These are phyloP conservation scores for Hypsizygus marmoreus DNA, from an alignment of 768 basidiomycete species.

Conservation along the genomic window DNA sequence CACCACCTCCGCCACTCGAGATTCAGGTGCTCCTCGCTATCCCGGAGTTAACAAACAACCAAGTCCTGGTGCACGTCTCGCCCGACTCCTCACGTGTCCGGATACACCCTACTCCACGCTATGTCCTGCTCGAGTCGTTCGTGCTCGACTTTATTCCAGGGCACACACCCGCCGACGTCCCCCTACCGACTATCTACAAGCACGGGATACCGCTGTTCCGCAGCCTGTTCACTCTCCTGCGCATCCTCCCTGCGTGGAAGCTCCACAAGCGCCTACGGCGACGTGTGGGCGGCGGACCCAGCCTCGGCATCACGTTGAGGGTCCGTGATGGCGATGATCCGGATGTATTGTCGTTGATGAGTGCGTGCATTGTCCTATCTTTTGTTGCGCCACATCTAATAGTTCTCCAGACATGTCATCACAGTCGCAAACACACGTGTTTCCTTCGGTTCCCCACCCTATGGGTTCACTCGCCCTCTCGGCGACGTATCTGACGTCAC, in stretches of 20 bases:
- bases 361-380: slow-evolving; percentile 14
- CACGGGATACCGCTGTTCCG: slow-evolving; percentile 82
- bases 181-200: slow-evolving; percentile 81
- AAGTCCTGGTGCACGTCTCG: slow-evolving; percentile 69
- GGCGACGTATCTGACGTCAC: slow-evolving; percentile 63
- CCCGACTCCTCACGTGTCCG: slow-evolving; percentile 61
- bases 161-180: slow-evolving; percentile 44
- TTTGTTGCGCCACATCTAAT: slow-evolving; percentile 37
- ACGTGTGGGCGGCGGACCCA: slow-evolving; percentile 40
- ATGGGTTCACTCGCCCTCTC: slow-evolving; percentile 63
- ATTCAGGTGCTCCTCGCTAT: slow-evolving; percentile 71
- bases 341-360: slow-evolving; percentile 18
- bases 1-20: slow-evolving; percentile 52
- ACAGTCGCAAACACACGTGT: slow-evolving; percentile 53
- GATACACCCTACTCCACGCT: slow-evolving; percentile 67
- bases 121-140: slow-evolving; percentile 77
- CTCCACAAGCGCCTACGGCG: slow-evolving; percentile 62
- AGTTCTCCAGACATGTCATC: slow-evolving; percentile 39
- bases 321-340: slow-evolving; percentile 36
- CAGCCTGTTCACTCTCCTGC: slow-evolving; percentile 70
- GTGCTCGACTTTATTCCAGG: slow-evolving; percentile 46
- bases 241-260: slow-evolving; percentile 78
- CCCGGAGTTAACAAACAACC: slow-evolving; percentile 68
- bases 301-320: slow-evolving; percentile 50
- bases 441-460: slow-evolving; percentile 70